Conservation (phyloP, 805 yeast genomes). For the Pichia pseudocactophila region DNA sequence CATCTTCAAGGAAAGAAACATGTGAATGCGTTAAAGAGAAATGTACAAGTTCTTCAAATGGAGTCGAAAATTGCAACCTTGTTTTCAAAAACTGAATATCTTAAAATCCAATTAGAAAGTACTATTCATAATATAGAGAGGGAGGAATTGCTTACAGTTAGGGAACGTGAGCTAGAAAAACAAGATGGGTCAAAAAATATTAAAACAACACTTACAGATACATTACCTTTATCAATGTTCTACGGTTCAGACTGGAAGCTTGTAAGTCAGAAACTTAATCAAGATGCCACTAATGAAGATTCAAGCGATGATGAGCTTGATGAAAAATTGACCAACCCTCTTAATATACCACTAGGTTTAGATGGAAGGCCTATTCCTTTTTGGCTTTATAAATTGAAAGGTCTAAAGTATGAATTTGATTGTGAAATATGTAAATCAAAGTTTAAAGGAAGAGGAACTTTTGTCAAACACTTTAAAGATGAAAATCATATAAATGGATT, state of each 20-base stretch:
- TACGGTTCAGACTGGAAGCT: neutral
- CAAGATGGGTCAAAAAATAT: conserved; percentile 20
- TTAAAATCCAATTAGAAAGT: conserved; percentile 33
- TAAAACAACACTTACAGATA: neutral
- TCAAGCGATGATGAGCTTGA: conserved; percentile 26
- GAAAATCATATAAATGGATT: conserved; percentile 67
- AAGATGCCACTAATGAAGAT: conserved; percentile 20
- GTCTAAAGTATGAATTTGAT: conserved; percentile 57
- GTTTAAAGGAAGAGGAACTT: conserved; percentile 67
- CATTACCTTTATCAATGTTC: conserved; percentile 18
- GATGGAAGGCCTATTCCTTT: conserved; percentile 90
- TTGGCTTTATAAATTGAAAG: conserved; percentile 89
- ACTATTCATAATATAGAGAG: conserved; percentile 62
- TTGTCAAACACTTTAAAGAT: conserved; percentile 68
- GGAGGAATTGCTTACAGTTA: conserved; percentile 54
- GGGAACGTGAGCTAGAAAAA: conserved; percentile 54
- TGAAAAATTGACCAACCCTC: conserved; percentile 32
- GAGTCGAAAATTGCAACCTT: conserved; percentile 1
- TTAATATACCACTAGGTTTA: conserved; percentile 68
- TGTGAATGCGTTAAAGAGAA: conserved; percentile 33
- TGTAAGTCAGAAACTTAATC: neutral
- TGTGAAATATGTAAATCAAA: conserved; percentile 81
- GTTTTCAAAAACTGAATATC: neutral
- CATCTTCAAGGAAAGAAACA: conserved; percentile 77
- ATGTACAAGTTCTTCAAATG: neutral